phyloP scores from a whole-genome alignment of 2,329 filamentous ascomycete species.

The Thelonectria rubi region DNA sequence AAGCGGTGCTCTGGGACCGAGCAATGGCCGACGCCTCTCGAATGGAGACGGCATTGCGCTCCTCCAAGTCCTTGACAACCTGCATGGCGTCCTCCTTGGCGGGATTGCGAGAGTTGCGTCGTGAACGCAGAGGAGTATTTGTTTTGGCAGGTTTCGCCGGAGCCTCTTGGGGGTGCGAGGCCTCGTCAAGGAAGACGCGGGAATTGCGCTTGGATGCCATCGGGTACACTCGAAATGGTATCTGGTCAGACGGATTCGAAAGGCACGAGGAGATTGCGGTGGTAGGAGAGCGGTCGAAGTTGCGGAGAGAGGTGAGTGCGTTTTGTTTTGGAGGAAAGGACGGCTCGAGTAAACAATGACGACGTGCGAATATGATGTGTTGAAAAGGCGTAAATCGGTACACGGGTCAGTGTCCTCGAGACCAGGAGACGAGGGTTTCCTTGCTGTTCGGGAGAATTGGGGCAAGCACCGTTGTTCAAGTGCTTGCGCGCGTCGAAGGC shows the following conservation, averaged over 20 bases:
- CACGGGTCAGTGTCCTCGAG: conserved; percentile 7
- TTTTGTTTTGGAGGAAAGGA: background rate
- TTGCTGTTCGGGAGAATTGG: conserved; percentile 10
- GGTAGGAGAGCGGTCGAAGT: background rate
- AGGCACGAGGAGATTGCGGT: background rate
- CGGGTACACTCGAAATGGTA: background rate
- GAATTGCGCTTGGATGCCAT: conserved; percentile 40
- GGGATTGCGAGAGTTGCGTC: conserved; percentile 44
- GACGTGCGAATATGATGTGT: too few species aligned
- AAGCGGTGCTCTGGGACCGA: conserved; percentile 31
- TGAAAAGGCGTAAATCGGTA: conserved; percentile 15
- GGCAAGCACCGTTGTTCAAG: conserved; percentile 31
- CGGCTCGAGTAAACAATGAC: conserved; percentile 3
- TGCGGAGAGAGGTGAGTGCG: background rate
- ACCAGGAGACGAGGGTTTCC: too few species aligned
- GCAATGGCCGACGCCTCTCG: conserved; percentile 30
- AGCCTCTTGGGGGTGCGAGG: conserved; percentile 19
- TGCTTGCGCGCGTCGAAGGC: conserved; percentile 35
- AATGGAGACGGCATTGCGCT: conserved; percentile 25
- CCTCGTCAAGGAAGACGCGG: conserved; percentile 35
- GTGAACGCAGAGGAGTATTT: conserved; percentile 39
- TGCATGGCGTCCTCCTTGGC: conserved; percentile 42
- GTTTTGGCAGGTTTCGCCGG: conserved; percentile 24
- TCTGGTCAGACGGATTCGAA: background rate
- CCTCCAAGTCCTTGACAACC: conserved; percentile 36